Conservation (phyloP, 139 green algal genomes). For the Yamagishiella unicocca region DNA sequence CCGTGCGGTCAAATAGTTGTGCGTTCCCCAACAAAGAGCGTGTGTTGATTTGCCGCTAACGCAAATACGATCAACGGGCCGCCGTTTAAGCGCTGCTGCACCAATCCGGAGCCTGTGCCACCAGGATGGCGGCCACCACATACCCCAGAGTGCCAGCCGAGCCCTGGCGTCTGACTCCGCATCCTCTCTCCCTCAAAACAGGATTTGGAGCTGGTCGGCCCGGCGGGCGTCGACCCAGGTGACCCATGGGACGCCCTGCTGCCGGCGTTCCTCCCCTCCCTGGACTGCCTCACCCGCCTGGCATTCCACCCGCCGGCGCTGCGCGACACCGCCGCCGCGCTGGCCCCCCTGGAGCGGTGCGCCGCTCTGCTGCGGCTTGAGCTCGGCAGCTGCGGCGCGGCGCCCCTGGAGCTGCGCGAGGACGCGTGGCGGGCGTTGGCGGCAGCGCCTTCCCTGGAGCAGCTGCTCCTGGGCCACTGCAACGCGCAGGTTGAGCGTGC, state of each 20-base stretch:
- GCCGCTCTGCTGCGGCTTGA: not conserved
- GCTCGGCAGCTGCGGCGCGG: not conserved
- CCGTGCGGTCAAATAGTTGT: no score
- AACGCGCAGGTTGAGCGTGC: not conserved
- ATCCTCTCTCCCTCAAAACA: not conserved
- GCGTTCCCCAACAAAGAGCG: no score
- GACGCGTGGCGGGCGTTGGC: conserved; percentile 22
- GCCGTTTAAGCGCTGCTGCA: no score
- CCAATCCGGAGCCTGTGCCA: no score
- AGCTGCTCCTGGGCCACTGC: conserved; percentile 19
- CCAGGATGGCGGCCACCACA: no score
- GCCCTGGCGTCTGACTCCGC: no score
- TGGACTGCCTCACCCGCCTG: conserved; percentile 1
- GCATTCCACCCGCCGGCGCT: conserved; percentile 13
- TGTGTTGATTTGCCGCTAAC: no score
- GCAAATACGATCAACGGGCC: no score
- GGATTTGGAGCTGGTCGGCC: conserved; percentile 15
- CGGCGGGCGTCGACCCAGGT: not conserved
- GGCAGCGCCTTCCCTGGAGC: conserved; percentile 12
- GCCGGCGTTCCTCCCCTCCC: not conserved
- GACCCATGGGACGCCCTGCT: conserved; percentile 27
- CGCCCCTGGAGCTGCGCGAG: conserved; percentile 6
- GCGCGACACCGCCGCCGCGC: not conserved
- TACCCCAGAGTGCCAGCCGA: no score
- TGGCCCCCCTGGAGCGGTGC: not conserved